These are phyloP conservation scores for Hevea brasiliensis DNA, from an alignment of 345 rosid species.

Conservation along the genomic window DNA sequence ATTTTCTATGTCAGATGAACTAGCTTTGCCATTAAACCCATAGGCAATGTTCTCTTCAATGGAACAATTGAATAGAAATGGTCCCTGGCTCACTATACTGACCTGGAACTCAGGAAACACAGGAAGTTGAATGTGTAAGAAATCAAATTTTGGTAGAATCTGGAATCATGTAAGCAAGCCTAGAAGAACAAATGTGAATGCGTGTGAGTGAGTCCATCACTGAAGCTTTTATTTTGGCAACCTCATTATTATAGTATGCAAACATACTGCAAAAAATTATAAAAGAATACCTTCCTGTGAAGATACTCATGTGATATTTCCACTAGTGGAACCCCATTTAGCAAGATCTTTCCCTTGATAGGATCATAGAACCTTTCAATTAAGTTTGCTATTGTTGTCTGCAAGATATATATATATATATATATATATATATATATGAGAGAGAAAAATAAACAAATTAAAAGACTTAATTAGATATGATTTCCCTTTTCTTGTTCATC, in stretches of 20 bases:
- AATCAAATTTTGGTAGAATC: not conserved
- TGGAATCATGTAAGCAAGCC: not conserved
- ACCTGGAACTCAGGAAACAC: constrained; percentile 42
- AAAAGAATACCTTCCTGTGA: constrained; percentile 59
- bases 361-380: constrained; percentile 94
- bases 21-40: constrained; percentile 66
- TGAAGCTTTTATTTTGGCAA: not conserved
- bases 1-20: constrained; percentile 52
- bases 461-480: no score
- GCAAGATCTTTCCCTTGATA: constrained; percentile 66
- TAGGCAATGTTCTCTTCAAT: constrained; percentile 62
- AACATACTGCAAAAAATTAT: not conserved
- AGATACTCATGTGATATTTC: constrained; percentile 82
- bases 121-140: not conserved
- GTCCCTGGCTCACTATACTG: constrained; percentile 98
- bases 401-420: constrained; percentile 32
- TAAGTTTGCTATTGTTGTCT: constrained; percentile 92
- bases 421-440: no score
- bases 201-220: no score
- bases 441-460: no score
- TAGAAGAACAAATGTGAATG: not conserved
- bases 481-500: no score
- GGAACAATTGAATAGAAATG: constrained; percentile 67
- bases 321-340: constrained; percentile 75
- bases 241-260: not conserved